Conservation (phyloP, 176 grass and related monocot species). For the Musa troglodytarum region DNA sequence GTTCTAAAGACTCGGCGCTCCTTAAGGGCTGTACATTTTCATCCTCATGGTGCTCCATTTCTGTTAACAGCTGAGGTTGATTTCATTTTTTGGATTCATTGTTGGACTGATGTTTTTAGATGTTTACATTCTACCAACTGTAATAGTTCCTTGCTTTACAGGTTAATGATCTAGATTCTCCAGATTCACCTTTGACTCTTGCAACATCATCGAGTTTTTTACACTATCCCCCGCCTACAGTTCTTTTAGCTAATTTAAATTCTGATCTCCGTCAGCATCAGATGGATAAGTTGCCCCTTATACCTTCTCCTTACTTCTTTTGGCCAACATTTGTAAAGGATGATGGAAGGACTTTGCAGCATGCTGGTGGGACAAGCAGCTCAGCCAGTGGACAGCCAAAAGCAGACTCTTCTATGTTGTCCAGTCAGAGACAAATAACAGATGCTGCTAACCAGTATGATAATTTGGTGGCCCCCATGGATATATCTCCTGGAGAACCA, state of each 20-base stretch:
- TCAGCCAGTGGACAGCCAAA: constrained; percentile 34
- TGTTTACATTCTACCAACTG: too few species aligned
- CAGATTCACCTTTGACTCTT: constrained; percentile 63
- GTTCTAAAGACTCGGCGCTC: constrained; percentile 93
- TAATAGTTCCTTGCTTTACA: constrained; percentile 21
- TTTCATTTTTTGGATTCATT: too few species aligned
- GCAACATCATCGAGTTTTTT: constrained; percentile 89
- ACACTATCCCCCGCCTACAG: constrained; percentile 57
- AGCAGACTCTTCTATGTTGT: constrained; percentile 15
- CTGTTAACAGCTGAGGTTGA: constrained; percentile 91
- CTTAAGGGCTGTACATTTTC: constrained; percentile 98
- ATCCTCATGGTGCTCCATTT: constrained; percentile 82
- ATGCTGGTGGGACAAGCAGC: constrained; percentile 12
- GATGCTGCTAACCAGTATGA: too few species aligned
- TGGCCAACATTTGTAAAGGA: constrained; percentile 35
- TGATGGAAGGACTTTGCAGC: constrained; percentile 26
- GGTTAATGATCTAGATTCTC: constrained; percentile 94
- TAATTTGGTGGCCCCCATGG: too few species aligned
- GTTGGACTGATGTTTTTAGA: too few species aligned
- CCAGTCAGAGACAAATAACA: too few species aligned
- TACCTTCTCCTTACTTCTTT: constrained; percentile 31
- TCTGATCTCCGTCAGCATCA: constrained; percentile 42
- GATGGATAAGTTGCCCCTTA: constrained; percentile 17
- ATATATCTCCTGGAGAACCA: too few species aligned
- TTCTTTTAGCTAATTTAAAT: constrained; percentile 61